Evolutionary conservation across 2,329 filamentous ascomycete species (phyloP), one percentile per base, ranked within the genome.

Genomic region (Arthrobotrys pseudoclavata): DNA sequence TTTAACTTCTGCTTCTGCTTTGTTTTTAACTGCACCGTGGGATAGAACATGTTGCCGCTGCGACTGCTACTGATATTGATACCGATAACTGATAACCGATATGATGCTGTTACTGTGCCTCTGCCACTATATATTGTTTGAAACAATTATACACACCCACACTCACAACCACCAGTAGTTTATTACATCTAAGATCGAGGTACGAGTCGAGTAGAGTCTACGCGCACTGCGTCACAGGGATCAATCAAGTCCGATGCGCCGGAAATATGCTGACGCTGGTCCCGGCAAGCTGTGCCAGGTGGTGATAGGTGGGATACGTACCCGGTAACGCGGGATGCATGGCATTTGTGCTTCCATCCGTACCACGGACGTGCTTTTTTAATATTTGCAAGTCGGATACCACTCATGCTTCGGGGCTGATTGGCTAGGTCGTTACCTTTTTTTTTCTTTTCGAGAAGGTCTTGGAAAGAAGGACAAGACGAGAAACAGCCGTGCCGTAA

Each of bases 261-360:
- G 37, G 13, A 40, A 40, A 15, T 40, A n/a, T 40, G 13, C 1
- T 40, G 12, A 40, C 2, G 15, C 12, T 12, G 37, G 37, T 13
- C 12, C 37, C 37, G 12, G 37, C 2, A 40, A 37, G 10, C 34
- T 9, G 12, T 9, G 34, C 34, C 5, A 2, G 34, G 10, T 37
- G 34, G 34, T 40, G 37, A n/a, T 40, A n/a, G 37, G 37, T 40
- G 37, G 37, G 12, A 40, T 3, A 13, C 4, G 12, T 40, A 40
- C 13, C 37, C 37, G 12, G 13, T 40, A 40, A 40, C 37, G 37
- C 37, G 37, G 5, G 12, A 53, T 53, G 50, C 50, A 53, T 31
- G 50, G 34, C 50, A 53, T 53, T 52, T 26, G 18, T 48, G 45
- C 45, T 24, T n/a, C 18, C 24, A 20, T 15, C 48, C n/a, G 48